phyloP scores from a whole-genome alignment of 1,284 basidiomycete genomes.

The Ganoderma lingzhi region DNA sequence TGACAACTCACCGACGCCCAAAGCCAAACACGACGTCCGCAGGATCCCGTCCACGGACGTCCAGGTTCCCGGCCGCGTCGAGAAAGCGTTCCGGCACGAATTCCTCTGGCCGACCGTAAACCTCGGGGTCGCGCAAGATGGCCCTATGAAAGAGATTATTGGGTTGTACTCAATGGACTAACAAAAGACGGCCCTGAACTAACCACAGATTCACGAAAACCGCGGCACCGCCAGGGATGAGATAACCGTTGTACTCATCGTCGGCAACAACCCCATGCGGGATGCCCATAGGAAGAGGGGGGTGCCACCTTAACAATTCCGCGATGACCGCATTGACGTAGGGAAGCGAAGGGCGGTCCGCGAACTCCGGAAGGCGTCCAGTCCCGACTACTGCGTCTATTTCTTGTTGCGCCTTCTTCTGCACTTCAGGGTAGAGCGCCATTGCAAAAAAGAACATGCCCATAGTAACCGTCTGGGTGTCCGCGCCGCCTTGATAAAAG shows the following conservation, averaged over 20 bases:
- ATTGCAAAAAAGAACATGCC: constrained; percentile 41
- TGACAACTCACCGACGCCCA: constrained; percentile 16
- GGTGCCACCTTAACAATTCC: constrained; percentile 45
- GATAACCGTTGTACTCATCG: constrained; percentile 23
- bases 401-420: constrained; percentile 42
- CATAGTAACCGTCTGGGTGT: neutral
- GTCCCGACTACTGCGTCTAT: constrained; percentile 41
- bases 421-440: constrained; percentile 41
- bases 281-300: constrained; percentile 29
- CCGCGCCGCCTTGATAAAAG: too few species aligned
- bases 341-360: constrained; percentile 38
- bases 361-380: constrained; percentile 41
- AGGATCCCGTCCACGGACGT: constrained; percentile 10
- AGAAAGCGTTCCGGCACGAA: constrained; percentile 28
- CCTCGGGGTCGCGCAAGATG: constrained; percentile 30
- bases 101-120: constrained; percentile 29
- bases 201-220: constrained; percentile 28
- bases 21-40: constrained; percentile 16
- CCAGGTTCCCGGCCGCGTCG: neutral
- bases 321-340: constrained; percentile 43
- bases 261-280: constrained; percentile 24
- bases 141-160: constrained; percentile 7
- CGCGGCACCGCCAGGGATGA: constrained; percentile 23
- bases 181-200: neutral
- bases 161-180: too few species aligned